phyloP scores from a whole-genome alignment of 2,329 filamentous ascomycete genomes.

The Cladosporium phlei region DNA sequence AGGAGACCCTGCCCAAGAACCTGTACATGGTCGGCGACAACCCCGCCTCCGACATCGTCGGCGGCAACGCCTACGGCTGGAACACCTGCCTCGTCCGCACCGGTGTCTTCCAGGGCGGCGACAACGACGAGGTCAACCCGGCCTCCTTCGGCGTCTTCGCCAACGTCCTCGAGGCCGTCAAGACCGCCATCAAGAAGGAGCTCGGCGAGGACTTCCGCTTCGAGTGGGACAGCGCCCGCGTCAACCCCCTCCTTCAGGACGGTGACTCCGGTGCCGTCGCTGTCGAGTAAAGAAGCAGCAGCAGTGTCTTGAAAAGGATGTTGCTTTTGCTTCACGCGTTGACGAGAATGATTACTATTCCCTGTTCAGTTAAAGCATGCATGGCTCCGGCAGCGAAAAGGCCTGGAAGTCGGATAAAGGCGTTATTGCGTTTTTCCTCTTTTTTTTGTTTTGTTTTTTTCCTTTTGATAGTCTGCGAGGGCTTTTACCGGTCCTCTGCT shows the following conservation, averaged over 20 bases:
- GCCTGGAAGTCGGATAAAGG: conserved; percentile 1
- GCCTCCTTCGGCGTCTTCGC: conserved; percentile 72
- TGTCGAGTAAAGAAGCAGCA: conserved; percentile 20
- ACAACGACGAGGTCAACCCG: conserved; percentile 71
- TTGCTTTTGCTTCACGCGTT: conserved; percentile 7
- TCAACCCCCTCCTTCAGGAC: conserved; percentile 58
- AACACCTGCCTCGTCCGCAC: conserved; percentile 75
- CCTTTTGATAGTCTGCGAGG: conserved; percentile 1
- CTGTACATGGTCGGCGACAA: conserved; percentile 76
- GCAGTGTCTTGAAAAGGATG: too few species aligned
- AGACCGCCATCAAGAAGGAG: conserved; percentile 63
- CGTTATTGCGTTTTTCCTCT: background rate
- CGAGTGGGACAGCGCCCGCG: conserved; percentile 61
- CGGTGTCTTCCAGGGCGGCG: conserved; percentile 71
- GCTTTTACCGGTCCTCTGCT: background rate
- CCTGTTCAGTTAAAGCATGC: conserved; percentile 11
- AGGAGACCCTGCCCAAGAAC: conserved; percentile 63
- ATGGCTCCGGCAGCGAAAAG: conserved; percentile 4
- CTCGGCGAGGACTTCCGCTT: conserved; percentile 70
- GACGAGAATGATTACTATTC: conserved; percentile 12
- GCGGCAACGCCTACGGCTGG: conserved; percentile 77
- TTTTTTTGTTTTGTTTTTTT: background rate
- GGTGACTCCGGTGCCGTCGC: conserved; percentile 20
- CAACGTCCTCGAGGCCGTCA: conserved; percentile 68
- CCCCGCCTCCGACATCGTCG: conserved; percentile 67